Evolutionary conservation across 2,329 filamentous ascomycete genomes (phyloP).

Genomic region (Ceratocystis papillata): DNA sequence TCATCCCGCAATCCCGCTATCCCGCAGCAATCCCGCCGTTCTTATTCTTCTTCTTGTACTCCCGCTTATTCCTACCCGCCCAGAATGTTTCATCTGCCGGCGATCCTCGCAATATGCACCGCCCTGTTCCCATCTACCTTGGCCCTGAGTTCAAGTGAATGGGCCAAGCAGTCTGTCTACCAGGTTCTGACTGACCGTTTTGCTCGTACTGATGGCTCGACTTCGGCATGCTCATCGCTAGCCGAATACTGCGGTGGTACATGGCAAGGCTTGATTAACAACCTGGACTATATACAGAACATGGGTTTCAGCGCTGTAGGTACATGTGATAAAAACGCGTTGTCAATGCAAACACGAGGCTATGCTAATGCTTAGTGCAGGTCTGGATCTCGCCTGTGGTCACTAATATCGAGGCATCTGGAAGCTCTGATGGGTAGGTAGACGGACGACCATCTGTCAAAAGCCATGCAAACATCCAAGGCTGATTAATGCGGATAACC

Average conservation of each 20-base stretch:
- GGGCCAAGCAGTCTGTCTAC: constrained; percentile 37
- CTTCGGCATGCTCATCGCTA: constrained; percentile 29
- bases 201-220: constrained; percentile 34
- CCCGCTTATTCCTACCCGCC: neutral
- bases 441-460: neutral
- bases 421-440: constrained; percentile 26
- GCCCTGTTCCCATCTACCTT: constrained; percentile 13
- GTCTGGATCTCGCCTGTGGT: constrained; percentile 39
- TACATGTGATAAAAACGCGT: neutral
- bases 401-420: constrained; percentile 32
- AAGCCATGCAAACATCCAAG: neutral
- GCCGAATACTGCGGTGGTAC: constrained; percentile 41
- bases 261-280: constrained; percentile 39
- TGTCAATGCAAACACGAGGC: neutral
- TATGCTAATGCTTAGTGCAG: constrained; percentile 17
- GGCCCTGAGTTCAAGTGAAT: constrained; percentile 30
- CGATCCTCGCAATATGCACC: neutral
- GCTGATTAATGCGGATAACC: constrained; percentile 22
- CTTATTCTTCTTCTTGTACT: neutral
- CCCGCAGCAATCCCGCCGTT: neutral
- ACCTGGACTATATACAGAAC: constrained; percentile 42
- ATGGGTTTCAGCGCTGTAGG: constrained; percentile 36
- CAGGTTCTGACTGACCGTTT: constrained; percentile 39
- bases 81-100: constrained; percentile 14
- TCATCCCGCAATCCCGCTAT: neutral